phyloP scores from a whole-genome alignment of 2,329 filamentous ascomycete genomes.

The Arachnomyces sp. region DNA sequence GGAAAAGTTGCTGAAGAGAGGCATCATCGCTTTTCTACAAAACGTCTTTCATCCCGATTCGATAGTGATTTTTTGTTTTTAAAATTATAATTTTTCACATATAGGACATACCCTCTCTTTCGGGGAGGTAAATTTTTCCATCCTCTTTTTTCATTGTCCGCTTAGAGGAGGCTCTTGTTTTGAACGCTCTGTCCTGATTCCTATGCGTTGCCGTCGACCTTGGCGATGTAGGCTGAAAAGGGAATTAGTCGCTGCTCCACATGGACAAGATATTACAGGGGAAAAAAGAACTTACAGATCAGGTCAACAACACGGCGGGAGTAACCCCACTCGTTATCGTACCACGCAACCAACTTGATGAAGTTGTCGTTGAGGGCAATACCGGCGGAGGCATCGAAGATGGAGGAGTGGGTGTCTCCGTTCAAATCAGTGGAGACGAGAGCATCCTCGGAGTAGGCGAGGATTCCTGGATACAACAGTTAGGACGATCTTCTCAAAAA shows the following conservation, averaged over 20 bases:
- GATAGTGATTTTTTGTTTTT: too few relatives aligned
- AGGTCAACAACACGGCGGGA: constrained; percentile 89
- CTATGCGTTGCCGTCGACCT: constrained; percentile 54
- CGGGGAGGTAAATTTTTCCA: neutral
- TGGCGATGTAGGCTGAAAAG: constrained; percentile 63
- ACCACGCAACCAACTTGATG: constrained; percentile 97
- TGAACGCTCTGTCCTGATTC: constrained; percentile 27
- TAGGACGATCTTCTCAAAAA: constrained; percentile 13
- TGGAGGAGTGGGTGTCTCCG: constrained; percentile 88
- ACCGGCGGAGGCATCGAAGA: constrained; percentile 99
- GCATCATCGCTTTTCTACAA: too few relatives aligned
- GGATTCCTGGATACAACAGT: constrained; percentile 54
- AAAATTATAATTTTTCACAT: too few relatives aligned
- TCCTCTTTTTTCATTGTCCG: constrained; percentile 4
- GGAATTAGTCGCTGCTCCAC: too few relatives aligned
- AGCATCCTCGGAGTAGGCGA: constrained; percentile 95
- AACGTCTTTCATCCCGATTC: too few relatives aligned
- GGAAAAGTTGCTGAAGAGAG: too few relatives aligned
- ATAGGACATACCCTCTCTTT: too few relatives aligned
- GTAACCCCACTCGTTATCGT: constrained; percentile 99
- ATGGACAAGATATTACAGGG: neutral
- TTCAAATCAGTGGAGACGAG: constrained; percentile 90
- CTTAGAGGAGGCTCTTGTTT: constrained; percentile 29
- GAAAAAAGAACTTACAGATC: constrained; percentile 32
- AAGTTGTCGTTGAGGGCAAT: constrained; percentile 98